Evolutionary conservation across 2,329 filamentous ascomycete genomes (phyloP).

Genomic region (Diplodia corticola): DNA sequence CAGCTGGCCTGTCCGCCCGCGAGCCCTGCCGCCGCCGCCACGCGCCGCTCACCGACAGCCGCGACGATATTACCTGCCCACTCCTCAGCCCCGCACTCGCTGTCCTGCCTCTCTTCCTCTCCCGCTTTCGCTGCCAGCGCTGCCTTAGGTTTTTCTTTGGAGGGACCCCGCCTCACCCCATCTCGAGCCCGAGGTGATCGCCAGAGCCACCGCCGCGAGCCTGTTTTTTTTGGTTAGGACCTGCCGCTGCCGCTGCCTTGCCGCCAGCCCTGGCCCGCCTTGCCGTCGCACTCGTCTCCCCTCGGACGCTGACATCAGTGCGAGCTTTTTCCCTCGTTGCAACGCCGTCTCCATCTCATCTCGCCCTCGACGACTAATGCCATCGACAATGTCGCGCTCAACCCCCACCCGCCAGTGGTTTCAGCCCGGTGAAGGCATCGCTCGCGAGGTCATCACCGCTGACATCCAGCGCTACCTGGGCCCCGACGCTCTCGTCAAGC

Average conservation of each 20-base stretch:
- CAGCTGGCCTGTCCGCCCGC: slow-evolving; percentile 16
- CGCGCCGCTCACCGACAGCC: slow-evolving; percentile 19
- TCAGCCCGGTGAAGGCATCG: slow-evolving; percentile 52
- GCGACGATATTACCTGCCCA: slow-evolving; percentile 21
- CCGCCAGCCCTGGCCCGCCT: slow-evolving; percentile 18
- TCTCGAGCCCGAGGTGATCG: slow-evolving; percentile 29
- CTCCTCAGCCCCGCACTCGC: slow-evolving; percentile 19
- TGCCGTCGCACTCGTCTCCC: slow-evolving; percentile 36
- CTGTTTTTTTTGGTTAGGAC: background rate
- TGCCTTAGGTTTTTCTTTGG: slow-evolving; percentile 15
- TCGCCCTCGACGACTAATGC: slow-evolving; percentile 26
- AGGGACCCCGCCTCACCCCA: background rate
- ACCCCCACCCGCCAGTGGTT: slow-evolving; percentile 48
- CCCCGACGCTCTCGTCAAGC: slow-evolving; percentile 52
- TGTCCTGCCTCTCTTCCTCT: slow-evolving; percentile 4
- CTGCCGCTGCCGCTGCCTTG: slow-evolving; percentile 7
- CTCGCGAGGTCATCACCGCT: slow-evolving; percentile 53
- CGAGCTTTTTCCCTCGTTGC: slow-evolving; percentile 33
- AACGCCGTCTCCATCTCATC: slow-evolving; percentile 25
- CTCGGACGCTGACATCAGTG: slow-evolving; percentile 36
- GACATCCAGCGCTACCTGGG: slow-evolving; percentile 55
- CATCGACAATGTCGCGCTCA: slow-evolving; percentile 28
- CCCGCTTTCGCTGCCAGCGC: background rate
- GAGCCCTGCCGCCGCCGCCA: slow-evolving; percentile 17
- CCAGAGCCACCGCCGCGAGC: background rate